A percentile compares a stretch with the other conserved stretches of the same genome.
phyloP scores from a whole-genome alignment of 768 basidiomycete species.

The Cystoderma amianthinum region DNA sequence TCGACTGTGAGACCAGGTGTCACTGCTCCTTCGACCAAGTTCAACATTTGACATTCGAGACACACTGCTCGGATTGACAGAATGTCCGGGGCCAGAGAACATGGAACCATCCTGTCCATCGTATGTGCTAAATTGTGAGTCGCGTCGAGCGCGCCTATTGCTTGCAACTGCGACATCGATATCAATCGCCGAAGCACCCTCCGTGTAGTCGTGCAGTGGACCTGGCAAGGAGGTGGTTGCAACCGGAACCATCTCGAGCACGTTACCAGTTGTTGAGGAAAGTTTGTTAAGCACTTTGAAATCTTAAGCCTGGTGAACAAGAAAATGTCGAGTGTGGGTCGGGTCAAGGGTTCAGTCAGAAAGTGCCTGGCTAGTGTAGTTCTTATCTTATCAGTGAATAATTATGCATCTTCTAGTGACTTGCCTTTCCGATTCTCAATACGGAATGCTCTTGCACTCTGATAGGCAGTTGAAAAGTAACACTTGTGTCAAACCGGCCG shows the following conservation, averaged over 20 bases:
- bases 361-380: no score
- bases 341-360: no score
- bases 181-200: slow-evolving; percentile 75
- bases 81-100: slow-evolving; percentile 74
- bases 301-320: no score
- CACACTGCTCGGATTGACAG: slow-evolving; percentile 68
- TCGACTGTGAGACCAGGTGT: slow-evolving; percentile 40
- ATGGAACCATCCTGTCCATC: slow-evolving; percentile 53
- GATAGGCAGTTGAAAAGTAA: no score
- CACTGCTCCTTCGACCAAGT: slow-evolving; percentile 48
- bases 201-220: slow-evolving; percentile 64
- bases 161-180: slow-evolving; percentile 56
- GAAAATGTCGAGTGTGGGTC: no score
- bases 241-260: slow-evolving; percentile 34
- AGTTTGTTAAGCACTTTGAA: slow-evolving; percentile 1
- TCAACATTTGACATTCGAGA: slow-evolving; percentile 72
- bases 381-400: no score
- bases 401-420: no score
- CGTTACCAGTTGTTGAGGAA: slow-evolving; percentile 11
- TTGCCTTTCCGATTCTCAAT: no score
- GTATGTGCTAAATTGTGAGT: slow-evolving; percentile 57
- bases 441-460: no score
- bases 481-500: no score
- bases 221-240: slow-evolving; percentile 27
- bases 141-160: slow-evolving; percentile 46